Evolutionary conservation across 1,284 basidiomycete genomes (phyloP), one percentile per base, ranked within the genome.

Genomic region (Ustilago sp.): DNA sequence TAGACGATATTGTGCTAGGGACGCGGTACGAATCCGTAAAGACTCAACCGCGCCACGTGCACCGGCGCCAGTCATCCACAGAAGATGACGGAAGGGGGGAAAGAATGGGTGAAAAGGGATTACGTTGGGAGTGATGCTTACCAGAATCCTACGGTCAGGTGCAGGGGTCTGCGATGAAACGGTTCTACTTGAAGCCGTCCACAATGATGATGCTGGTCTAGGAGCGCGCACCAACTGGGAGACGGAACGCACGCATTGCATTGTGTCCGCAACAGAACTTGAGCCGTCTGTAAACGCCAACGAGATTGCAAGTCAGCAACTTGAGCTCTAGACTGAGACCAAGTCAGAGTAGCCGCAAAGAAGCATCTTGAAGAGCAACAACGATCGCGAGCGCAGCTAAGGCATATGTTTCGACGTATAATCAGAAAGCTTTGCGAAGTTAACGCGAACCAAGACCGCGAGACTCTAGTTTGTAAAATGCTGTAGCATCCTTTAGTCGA

Each of bases 391-490:
- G 23, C 23, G 41, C 52, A 45, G 35, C n/a, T 38, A n/a, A 13
- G n/a, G 43, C 32, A 41, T 17, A 11, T 4, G 12, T 13, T 38
- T 38, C 63, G 62, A 74, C 60, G 63, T 64, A 66, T 67, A 74
- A 74, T 74, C 72, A 74, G 72, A 51, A 74, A 74, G 72, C 72
- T 64, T 65, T 63, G 61, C 63, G 48, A 68, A 66, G 63, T 79
- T 82, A 82, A 79, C 80, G 80, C 80, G 80, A 82, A 82, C 63
- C 72, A 77, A 69, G 77, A 72, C 75, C 80, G 80, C 80, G 80
- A 82, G 80, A 82, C 80, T 82, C 80, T 82, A 82, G 80, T 82
- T 82, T 82, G 64, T 66, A 75, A 58, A 70, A 76, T 76, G 68
- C 68, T 71, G 59, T 71, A 68, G 64, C 74, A 76, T 76, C 74